These are phyloP conservation scores for Dendrostoma leiphaemia DNA, from an alignment of 2,329 filamentous ascomycete genomes.

Conservation along the genomic window DNA sequence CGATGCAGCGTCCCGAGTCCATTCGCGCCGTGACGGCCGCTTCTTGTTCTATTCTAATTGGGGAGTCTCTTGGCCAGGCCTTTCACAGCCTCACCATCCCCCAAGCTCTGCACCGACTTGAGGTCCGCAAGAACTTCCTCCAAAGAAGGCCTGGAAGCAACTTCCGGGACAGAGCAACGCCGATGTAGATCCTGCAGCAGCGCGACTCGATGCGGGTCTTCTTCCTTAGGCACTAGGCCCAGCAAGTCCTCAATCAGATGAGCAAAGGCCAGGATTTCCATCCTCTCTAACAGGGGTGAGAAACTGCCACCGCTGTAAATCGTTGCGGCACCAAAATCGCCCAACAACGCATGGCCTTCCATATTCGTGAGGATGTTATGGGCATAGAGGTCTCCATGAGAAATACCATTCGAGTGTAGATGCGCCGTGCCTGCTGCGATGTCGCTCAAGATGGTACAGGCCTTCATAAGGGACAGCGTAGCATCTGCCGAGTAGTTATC, in stretches of 20 bases:
- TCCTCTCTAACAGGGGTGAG: conserved; percentile 32
- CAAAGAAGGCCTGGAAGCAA: conserved; percentile 32
- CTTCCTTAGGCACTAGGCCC: conserved; percentile 27
- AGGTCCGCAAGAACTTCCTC: conserved; percentile 26
- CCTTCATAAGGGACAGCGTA: conserved; percentile 28
- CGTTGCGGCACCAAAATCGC: conserved; percentile 47
- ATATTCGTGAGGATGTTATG: conserved; percentile 44
- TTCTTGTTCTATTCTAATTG: not conserved
- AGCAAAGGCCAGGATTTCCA: conserved; percentile 48
- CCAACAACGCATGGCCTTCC: conserved; percentile 41
- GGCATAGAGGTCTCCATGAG: conserved; percentile 47
- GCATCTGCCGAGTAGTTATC: conserved; percentile 37
- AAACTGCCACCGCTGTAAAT: conserved; percentile 35
- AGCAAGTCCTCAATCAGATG: conserved; percentile 45
- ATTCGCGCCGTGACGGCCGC: no score
- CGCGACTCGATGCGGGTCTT: conserved; percentile 1
- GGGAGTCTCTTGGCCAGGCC: not conserved
- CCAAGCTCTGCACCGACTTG: not conserved
- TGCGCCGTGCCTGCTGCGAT: conserved; percentile 42
- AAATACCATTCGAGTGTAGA: conserved; percentile 40
- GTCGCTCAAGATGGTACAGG: conserved; percentile 35
- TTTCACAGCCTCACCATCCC: not conserved
- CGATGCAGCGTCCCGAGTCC: no score
- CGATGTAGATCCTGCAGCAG: conserved; percentile 28
- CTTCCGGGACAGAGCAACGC: conserved; percentile 26